phyloP scores from a whole-genome alignment of 768 basidiomycete species.

The Neoboletus subvelutipes region DNA sequence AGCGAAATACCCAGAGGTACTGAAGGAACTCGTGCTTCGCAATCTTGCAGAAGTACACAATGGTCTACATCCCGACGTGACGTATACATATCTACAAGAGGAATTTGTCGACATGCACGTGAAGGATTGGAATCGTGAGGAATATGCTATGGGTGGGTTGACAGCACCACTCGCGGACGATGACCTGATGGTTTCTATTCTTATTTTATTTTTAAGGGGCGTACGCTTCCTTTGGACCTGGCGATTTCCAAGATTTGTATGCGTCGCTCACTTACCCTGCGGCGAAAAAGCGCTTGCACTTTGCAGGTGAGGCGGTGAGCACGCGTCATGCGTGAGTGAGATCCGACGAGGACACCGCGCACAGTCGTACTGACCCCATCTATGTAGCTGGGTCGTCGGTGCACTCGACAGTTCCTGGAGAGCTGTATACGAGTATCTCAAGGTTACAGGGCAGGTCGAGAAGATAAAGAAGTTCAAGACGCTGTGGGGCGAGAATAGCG shows the following conservation, averaged over 20 bases:
- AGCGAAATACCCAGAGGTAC: neutral
- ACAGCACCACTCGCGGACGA: neutral
- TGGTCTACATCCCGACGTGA: slow-evolving; percentile 2
- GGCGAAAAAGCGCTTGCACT: slow-evolving; percentile 8
- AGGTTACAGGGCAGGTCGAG: slow-evolving; percentile 7
- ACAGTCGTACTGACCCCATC: neutral
- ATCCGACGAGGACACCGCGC: neutral
- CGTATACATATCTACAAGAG: neutral
- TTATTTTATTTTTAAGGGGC: slow-evolving; percentile 28
- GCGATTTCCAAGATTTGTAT: slow-evolving; percentile 36
- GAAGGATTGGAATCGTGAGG: slow-evolving; percentile 36
- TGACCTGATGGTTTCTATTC: neutral
- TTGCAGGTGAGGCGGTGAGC: slow-evolving; percentile 28
- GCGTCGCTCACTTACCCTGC: slow-evolving; percentile 30
- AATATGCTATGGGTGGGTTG: slow-evolving; percentile 35
- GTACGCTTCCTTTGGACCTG: slow-evolving; percentile 39
- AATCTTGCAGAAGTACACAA: slow-evolving; percentile 10
- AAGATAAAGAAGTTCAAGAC: slow-evolving; percentile 18
- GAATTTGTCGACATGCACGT: slow-evolving; percentile 19
- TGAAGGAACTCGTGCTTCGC: slow-evolving; percentile 6
- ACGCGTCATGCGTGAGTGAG: slow-evolving; percentile 36
- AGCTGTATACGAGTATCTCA: slow-evolving; percentile 30
- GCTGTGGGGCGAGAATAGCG: slow-evolving; percentile 31
- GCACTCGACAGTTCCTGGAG: slow-evolving; percentile 38
- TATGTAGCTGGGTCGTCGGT: slow-evolving; percentile 37